Conservation (phyloP, 2,329 filamentous ascomycete species). For the Didymella pomorum region DNA sequence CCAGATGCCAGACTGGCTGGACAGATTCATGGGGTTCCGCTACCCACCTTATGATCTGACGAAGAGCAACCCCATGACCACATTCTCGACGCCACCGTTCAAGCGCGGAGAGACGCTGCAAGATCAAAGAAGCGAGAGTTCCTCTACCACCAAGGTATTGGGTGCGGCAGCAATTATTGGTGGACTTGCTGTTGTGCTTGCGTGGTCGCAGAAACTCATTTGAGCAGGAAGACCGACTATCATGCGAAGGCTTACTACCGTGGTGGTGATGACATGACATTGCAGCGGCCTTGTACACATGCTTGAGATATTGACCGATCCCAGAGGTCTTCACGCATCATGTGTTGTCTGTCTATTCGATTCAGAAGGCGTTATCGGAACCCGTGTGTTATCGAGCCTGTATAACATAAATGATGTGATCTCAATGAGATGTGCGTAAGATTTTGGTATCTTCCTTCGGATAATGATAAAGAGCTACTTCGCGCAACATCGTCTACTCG, state of each 20-base stretch:
- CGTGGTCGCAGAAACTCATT: background rate
- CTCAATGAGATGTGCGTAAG: background rate
- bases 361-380: no score
- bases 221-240: background rate
- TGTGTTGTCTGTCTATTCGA: no score
- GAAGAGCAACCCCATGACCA: background rate
- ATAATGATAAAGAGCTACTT: background rate
- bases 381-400: no score
- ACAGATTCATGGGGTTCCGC: background rate
- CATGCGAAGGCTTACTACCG: no score
- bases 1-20: background rate
- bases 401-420: background rate
- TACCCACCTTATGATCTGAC: background rate
- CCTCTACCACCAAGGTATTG: background rate
- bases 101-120: conserved; percentile 8
- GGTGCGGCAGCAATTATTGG: background rate
- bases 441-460: conserved; percentile 11
- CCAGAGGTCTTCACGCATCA: no score
- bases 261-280: no score
- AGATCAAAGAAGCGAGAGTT: background rate
- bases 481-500: conserved; percentile 18
- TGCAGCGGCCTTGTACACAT: no score
- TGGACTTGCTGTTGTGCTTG: background rate
- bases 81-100: background rate
- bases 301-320: no score